Percentiles rank a stretch among this genome's conserved stretches.
phyloP scores from a whole-genome alignment of 2,329 filamentous ascomycete genomes.

The Fusarium sacchari region DNA sequence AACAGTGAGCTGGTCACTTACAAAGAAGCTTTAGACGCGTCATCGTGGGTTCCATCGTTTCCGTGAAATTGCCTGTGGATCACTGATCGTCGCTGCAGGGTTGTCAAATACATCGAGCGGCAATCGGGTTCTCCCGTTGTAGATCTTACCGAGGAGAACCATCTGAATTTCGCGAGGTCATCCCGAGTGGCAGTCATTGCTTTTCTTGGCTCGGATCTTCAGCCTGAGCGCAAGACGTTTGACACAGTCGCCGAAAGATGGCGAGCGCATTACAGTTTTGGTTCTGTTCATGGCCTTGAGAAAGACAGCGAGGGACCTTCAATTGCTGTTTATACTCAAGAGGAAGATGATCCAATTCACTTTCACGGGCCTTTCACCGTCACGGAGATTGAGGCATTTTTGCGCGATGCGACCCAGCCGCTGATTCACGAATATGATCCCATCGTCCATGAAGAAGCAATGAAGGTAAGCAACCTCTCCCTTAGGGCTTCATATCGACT shows the following conservation, averaged over 20 bases:
- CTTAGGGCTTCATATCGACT: accelerated
- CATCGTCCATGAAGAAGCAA: background rate
- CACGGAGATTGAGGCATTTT: background rate
- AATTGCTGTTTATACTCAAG: background rate
- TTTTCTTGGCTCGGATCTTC: background rate
- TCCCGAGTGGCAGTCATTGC: background rate
- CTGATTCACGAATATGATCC: background rate
- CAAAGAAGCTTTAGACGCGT: background rate
- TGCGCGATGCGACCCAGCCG: background rate
- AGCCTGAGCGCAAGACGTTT: accelerated
- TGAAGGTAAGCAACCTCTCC: background rate
- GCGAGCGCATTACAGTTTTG: conserved; percentile 1
- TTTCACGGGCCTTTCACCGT: background rate
- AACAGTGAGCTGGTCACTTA: background rate
- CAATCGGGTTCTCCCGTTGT: background rate
- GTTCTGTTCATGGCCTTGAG: background rate
- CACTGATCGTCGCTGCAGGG: background rate
- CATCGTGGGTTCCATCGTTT: background rate
- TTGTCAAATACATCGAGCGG: background rate
- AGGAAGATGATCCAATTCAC: background rate
- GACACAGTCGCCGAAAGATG: background rate
- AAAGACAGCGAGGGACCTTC: background rate
- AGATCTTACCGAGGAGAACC: background rate
- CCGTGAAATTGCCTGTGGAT: background rate
- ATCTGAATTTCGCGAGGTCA: background rate